Base-by-base conservation (phyloP, 164 flowering plant genomes). In the Umbellularia californica region DNA sequence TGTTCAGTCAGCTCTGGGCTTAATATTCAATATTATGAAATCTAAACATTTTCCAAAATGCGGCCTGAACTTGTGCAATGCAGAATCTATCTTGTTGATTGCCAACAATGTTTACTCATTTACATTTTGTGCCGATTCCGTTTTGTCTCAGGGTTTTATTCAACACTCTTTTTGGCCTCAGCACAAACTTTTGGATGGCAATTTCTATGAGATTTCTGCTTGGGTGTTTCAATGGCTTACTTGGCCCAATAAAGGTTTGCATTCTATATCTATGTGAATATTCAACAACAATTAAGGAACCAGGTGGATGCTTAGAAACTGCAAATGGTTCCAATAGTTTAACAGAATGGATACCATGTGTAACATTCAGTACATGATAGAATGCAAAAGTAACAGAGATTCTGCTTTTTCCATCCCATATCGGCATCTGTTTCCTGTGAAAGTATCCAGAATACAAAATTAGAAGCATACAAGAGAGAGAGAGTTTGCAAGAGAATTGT, bases 111-210 rank as follows among this genome's bases (percentile, higher is more conserved):
- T n/a, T 64, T 3, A 3, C 5, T 64, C 23, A 24, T 24, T 64
- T 64, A 24, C 28, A 13, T 64, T 25, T 64, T 12, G 17, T 23
- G 67, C 28, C 23, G 67, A 4, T 25, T 23, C 6, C n/a, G 12
- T 41, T 41, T 41, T 6, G 10, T 41, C 47, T 41, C 88, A 93
- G 98, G 76, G 84, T 93, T 68, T 62, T 89, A 1, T 87, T 91
- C 87, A 93, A 93, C 77, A 85, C 92, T 22, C 83, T 91, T 9
- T 93, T 91, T 84, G 98, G 95, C 22, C 88, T 93, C 28, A 90
- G 95, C 75, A 60, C 81, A 41, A 93, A 80, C 75, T 89, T 80
- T 73, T 92, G 94, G 95, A 90, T 93, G 97, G 97, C 95, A 3
- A 70, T 93, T 66, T 7, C 72, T 10, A 82, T 82, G 58, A 87